A percentile compares a stretch with the other conserved stretches of the same genome.
Evolutionary conservation across 345 rosid genomes (phyloP).

Genomic region (Lumnitzera littorea): DNA sequence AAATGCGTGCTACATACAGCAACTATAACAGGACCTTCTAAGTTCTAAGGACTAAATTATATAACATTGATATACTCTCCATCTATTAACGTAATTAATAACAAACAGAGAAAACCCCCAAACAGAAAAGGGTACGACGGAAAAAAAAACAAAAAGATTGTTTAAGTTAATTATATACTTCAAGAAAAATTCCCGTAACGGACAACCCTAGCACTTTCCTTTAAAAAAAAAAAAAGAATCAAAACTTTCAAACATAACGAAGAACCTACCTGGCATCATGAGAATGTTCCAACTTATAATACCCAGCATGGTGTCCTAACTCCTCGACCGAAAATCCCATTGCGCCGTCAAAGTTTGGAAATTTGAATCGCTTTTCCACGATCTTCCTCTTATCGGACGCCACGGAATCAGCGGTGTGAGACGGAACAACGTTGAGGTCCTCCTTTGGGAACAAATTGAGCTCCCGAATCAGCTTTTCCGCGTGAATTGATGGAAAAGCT

Average conservation of each 20-base stretch:
- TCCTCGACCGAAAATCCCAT: conserved; percentile 43
- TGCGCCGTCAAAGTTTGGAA: conserved; percentile 40
- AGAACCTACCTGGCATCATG: conserved; percentile 60
- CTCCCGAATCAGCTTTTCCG: conserved; percentile 71
- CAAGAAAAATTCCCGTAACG: background rate
- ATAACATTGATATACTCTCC: too few species aligned
- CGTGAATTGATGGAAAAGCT: conserved; percentile 55
- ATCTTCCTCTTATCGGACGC: conserved; percentile 22
- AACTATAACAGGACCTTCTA: too few species aligned
- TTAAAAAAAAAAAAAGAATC: background rate
- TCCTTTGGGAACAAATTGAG: conserved; percentile 75
- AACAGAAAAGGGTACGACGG: too few species aligned
- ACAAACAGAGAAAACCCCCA: too few species aligned
- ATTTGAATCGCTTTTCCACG: conserved; percentile 59
- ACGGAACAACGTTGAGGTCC: conserved; percentile 49
- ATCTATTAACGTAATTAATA: too few species aligned
- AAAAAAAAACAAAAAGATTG: too few species aligned
- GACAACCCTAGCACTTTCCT: too few species aligned
- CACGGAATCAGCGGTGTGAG: conserved; percentile 9
- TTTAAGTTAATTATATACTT: too few species aligned
- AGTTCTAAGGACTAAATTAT: too few species aligned
- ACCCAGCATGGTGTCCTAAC: conserved; percentile 96
- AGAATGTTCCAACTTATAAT: conserved; percentile 68
- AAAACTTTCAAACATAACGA: background rate
- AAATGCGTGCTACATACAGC: too few species aligned